These are phyloP conservation scores for Chlamydomonas sphaeroides DNA, from an alignment of 139 green algal species.

Conservation along the genomic window DNA sequence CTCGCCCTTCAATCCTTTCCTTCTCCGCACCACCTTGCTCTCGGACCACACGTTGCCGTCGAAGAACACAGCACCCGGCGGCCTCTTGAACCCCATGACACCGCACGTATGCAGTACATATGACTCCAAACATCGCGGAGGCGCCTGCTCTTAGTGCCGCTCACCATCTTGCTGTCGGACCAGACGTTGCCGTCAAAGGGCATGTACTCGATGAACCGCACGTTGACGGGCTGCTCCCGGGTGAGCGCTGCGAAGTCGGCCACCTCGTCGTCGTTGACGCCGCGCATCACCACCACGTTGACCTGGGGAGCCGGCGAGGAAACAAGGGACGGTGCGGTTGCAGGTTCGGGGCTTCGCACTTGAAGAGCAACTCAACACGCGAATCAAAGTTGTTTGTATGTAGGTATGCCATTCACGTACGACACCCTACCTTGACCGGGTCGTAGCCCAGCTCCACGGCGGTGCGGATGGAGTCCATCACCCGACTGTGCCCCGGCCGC, in stretches of 20 bases:
- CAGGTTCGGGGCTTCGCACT: too few species aligned
- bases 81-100: not conserved
- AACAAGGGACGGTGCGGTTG: too few species aligned
- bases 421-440: slow-evolving; percentile 84
- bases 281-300: slow-evolving; percentile 98
- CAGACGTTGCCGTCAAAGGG: slow-evolving; percentile 99
- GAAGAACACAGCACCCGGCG: not conserved
- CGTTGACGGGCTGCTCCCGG: slow-evolving; percentile 86
- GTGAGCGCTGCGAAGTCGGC: slow-evolving; percentile 95
- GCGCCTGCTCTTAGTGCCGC: too few species aligned
- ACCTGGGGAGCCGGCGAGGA: slow-evolving; percentile 72
- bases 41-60: too few species aligned
- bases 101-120: too few species aligned
- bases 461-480: slow-evolving; percentile 82
- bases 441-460: slow-evolving; percentile 84
- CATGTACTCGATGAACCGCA: slow-evolving; percentile 99
- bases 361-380: too few species aligned
- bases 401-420: too few species aligned
- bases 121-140: too few species aligned
- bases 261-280: slow-evolving; percentile 98
- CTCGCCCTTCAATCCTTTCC: too few species aligned
- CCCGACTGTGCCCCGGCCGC: slow-evolving; percentile 76
- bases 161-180: slow-evolving; percentile 86
- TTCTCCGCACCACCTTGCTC: too few species aligned
- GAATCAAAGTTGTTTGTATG: too few species aligned